Conservation (phyloP, 2,329 filamentous ascomycete genomes). For the Neofusicoccum cordaticola region DNA sequence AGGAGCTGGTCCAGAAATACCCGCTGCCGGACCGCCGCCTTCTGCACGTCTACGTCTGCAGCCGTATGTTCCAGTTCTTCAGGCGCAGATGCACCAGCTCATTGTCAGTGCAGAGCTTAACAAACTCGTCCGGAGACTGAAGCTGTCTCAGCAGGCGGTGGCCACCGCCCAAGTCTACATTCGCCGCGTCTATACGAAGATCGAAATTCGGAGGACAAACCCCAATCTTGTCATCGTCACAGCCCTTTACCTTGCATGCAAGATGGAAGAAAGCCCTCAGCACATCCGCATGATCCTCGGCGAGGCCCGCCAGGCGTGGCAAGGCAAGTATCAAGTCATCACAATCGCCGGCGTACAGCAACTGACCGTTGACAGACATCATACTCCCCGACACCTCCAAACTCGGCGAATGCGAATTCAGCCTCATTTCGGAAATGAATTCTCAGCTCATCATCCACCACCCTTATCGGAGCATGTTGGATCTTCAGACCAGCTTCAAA, state of each 20-base stretch:
- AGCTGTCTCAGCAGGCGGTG: constrained; percentile 83
- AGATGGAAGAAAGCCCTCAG: constrained; percentile 96
- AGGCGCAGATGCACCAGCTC: not conserved
- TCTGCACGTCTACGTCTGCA: constrained; percentile 87
- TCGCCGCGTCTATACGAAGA: constrained; percentile 86
- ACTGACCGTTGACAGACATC: constrained; percentile 51
- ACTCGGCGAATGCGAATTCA: constrained; percentile 92
- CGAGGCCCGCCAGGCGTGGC: constrained; percentile 80
- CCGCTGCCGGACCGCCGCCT: constrained; percentile 78
- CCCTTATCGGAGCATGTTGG: constrained; percentile 77
- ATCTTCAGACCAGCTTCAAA: constrained; percentile 66
- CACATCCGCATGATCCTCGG: constrained; percentile 88
- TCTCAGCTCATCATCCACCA: constrained; percentile 88
- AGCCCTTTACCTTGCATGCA: constrained; percentile 90
- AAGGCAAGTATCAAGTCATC: constrained; percentile 8
- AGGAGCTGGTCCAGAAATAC: constrained; percentile 71
- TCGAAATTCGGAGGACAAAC: constrained; percentile 89
- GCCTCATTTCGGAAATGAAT: constrained; percentile 84
- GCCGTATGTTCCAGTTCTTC: constrained; percentile 60
- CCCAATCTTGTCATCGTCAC: constrained; percentile 92
- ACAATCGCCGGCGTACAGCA: constrained; percentile 5
- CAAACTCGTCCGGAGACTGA: constrained; percentile 79
- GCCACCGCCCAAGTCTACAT: constrained; percentile 94
- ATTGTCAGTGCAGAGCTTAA: constrained; percentile 60
- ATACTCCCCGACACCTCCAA: constrained; percentile 72